A percentile compares a stretch with the other conserved stretches of the same genome.
Evolutionary conservation across 768 basidiomycete genomes (phyloP).

Genomic region (Galerina sulciceps): DNA sequence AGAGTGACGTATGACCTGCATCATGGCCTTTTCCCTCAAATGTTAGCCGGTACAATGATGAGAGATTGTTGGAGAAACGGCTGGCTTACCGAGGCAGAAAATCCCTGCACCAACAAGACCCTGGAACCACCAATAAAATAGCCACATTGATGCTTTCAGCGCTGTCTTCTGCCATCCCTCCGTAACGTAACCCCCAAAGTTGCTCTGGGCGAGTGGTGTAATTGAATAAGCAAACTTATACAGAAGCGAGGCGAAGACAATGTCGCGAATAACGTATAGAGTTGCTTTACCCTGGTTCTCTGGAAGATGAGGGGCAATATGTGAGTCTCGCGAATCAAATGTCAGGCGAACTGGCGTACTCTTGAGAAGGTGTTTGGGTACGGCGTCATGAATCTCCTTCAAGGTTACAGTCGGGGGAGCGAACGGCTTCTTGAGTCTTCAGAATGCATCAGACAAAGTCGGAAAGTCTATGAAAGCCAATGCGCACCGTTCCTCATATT

Average conservation of each 20-base stretch:
- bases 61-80: background rate
- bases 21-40: conserved; percentile 39
- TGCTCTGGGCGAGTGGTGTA: conserved; percentile 37
- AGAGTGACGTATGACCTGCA: conserved; percentile 49
- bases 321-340: background rate
- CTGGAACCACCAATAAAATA: conserved; percentile 54
- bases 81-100: conserved; percentile 50
- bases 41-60: background rate
- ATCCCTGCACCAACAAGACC: conserved; percentile 54
- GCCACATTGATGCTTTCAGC: conserved; percentile 44
- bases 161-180: conserved; percentile 32
- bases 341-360: conserved; percentile 28
- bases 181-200: conserved; percentile 43
- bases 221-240: conserved; percentile 50
- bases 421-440: conserved; percentile 49
- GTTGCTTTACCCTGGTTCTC: conserved; percentile 42
- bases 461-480: background rate
- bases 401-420: conserved; percentile 51
- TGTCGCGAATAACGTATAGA: conserved; percentile 49
- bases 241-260: conserved; percentile 43
- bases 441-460: background rate
- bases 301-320: conserved; percentile 13
- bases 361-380: conserved; percentile 55
- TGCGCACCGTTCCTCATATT: conserved; percentile 42
- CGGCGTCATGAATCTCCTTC: conserved; percentile 59